Conservation (phyloP, 2,329 filamentous ascomycete species). For the Furcasterigmium sp. region DNA sequence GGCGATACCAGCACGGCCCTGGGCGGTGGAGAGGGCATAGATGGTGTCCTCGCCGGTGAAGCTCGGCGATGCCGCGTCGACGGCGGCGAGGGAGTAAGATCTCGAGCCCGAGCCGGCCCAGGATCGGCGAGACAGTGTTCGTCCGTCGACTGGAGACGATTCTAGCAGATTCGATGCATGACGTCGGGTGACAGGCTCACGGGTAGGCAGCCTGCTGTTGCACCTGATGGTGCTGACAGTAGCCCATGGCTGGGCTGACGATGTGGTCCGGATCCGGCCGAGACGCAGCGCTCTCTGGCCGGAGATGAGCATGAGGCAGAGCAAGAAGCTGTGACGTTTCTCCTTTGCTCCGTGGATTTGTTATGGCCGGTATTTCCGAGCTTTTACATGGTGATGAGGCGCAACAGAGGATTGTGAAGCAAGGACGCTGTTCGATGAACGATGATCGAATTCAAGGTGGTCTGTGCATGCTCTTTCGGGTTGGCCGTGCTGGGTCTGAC, state of each 20-base stretch:
- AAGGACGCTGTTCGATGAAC: too few species aligned
- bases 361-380: background rate
- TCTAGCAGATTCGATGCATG: background rate
- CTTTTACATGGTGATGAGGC: too few species aligned
- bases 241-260: background rate
- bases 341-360: background rate
- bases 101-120: too few species aligned
- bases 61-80: background rate
- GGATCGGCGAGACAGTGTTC: too few species aligned
- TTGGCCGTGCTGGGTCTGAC: too few species aligned
- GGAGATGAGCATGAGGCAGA: background rate
- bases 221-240: background rate
- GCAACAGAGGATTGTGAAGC: too few species aligned
- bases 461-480: too few species aligned
- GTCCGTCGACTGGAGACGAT: too few species aligned
- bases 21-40: conserved; percentile 84
- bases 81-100: too few species aligned
- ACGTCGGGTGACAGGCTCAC: background rate
- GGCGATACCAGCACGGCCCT: conserved; percentile 83
- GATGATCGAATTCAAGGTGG: too few species aligned
- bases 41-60: conserved; percentile 59
- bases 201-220: background rate
- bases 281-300: background rate
- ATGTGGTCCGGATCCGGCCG: conserved; percentile 1
- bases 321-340: background rate